These are phyloP conservation scores for Mucuna pruriens DNA, from an alignment of 306 rosid species.

Conservation along the genomic window DNA sequence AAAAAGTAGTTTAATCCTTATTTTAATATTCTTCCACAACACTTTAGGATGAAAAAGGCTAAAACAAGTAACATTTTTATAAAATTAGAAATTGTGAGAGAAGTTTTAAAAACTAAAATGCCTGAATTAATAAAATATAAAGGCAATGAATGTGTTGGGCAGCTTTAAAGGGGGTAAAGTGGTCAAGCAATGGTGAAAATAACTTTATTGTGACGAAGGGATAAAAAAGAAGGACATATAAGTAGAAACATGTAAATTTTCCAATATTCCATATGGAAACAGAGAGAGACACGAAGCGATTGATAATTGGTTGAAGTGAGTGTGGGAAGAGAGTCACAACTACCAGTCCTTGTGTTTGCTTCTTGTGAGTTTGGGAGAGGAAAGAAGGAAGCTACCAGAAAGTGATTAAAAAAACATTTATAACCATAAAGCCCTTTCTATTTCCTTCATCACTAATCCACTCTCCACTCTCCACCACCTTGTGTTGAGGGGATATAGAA, in stretches of 20 bases:
- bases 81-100: neutral
- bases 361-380: conserved; percentile 19
- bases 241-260: too few relatives aligned
- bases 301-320: conserved; percentile 15
- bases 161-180: neutral
- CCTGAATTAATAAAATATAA: too few relatives aligned
- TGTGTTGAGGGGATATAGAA: neutral
- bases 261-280: neutral
- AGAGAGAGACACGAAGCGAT: neutral
- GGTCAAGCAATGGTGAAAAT: neutral
- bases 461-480: neutral
- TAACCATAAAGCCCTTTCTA: neutral
- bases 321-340: neutral
- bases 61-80: neutral
- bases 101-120: neutral
- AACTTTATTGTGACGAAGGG: neutral
- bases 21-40: neutral
- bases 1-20: too few relatives aligned
- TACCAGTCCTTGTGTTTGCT: conserved; percentile 6
- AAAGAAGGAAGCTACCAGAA: conserved; percentile 45
- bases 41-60: neutral
- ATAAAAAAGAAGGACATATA: neutral
- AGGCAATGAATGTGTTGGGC: too few relatives aligned
- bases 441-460: neutral
- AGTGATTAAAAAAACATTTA: neutral